phyloP scores from a whole-genome alignment of 1,284 basidiomycete species.

The Ganoderma lingzhi region DNA sequence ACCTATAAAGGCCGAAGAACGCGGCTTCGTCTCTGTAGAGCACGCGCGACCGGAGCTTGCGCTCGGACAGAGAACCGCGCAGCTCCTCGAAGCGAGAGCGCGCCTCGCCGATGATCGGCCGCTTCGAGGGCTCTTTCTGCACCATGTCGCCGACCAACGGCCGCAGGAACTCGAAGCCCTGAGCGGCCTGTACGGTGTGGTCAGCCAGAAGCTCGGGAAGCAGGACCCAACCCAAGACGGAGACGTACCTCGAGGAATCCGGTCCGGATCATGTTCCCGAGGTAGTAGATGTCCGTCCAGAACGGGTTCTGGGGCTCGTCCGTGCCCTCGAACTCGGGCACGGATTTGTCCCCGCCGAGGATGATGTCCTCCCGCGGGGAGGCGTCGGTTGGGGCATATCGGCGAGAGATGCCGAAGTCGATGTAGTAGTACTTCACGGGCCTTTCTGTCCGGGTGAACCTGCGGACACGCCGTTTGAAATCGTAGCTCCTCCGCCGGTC shows the following conservation, averaged over 20 bases:
- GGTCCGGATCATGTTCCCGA: constrained; percentile 43
- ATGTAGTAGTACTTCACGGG: constrained; percentile 42
- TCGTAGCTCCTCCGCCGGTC: constrained; percentile 25
- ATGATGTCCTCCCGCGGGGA: constrained; percentile 29
- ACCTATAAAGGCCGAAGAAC: constrained; percentile 9
- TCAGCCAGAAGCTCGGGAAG: no score
- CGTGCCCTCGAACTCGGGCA: constrained; percentile 31
- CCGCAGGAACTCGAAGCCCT: constrained; percentile 41
- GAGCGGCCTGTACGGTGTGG: constrained; percentile 16
- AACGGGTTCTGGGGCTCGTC: constrained; percentile 38
- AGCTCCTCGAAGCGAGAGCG: constrained; percentile 14
- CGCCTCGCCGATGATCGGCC: constrained; percentile 31
- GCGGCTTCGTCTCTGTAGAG: constrained; percentile 3
- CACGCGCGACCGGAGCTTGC: constrained; percentile 23
- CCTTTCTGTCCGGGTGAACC: constrained; percentile 37
- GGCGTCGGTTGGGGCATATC: constrained; percentile 23
- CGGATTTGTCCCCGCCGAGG: constrained; percentile 30
- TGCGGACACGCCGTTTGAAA: constrained; percentile 31
- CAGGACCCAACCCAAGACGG: no score
- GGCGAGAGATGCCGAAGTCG: constrained; percentile 47
- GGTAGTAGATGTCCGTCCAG: constrained; percentile 41
- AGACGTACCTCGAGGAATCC: constrained; percentile 33
- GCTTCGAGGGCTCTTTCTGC: constrained; percentile 37
- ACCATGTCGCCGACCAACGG: constrained; percentile 43
- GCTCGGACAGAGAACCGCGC: not conserved